phyloP scores from a whole-genome alignment of 208 protist genomes.

The Angomonas deanei region DNA sequence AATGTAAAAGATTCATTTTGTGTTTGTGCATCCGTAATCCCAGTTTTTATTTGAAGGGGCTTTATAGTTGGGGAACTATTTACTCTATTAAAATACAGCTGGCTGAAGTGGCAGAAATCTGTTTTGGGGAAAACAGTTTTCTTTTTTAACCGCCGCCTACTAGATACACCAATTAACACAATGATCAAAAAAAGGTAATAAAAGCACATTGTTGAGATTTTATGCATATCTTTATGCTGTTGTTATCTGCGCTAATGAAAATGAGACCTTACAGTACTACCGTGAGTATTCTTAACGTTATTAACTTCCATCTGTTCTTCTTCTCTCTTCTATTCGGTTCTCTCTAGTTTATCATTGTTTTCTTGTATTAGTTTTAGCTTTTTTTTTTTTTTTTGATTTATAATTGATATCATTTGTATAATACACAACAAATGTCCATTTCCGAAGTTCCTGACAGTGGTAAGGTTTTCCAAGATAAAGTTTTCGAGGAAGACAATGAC shows the following conservation, averaged over 20 bases:
- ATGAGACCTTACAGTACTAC: too few species aligned
- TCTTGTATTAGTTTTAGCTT: too few species aligned
- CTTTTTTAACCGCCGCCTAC: too few species aligned
- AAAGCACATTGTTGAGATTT: too few species aligned
- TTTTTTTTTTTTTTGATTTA: background rate
- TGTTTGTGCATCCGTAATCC: conserved; percentile 4
- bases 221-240: conserved; percentile 1
- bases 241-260: conserved; percentile 4
- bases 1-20: conserved; percentile 2
- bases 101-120: too few species aligned
- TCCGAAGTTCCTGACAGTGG: conserved; percentile 43
- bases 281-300: conserved; percentile 11
- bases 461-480: conserved; percentile 60
- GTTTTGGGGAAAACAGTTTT: background rate
- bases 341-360: conserved; percentile 5
- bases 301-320: background rate
- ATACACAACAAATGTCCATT: conserved; percentile 24
- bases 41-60: background rate
- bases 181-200: too few species aligned
- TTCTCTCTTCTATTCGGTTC: conserved; percentile 3
- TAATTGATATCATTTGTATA: conserved; percentile 9
- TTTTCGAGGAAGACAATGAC: conserved; percentile 52
- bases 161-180: too few species aligned
- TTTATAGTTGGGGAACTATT: background rate
- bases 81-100: too few species aligned